Evolutionary conservation across 2,329 filamentous ascomycete genomes (phyloP), one percentile per base, ranked within the genome.

Genomic region (Colletotrichum brevisporum): DNA sequence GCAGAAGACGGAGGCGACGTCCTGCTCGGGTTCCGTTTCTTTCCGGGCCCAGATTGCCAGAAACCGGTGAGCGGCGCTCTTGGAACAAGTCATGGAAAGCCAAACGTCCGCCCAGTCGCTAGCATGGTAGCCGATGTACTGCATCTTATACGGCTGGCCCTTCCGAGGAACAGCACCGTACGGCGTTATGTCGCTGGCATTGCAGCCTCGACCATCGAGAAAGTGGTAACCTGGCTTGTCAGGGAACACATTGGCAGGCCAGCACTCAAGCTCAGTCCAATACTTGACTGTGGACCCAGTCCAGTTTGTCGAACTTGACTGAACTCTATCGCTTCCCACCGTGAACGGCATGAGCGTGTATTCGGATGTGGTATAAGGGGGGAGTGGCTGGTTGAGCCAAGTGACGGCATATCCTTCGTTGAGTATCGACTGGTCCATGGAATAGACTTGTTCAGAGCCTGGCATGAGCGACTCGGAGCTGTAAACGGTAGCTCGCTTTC

Each of bases 361-460:
- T 0, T 85, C 74, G 0, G 75, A 31, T 0, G 82, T 81, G 39
- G 83, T 87, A 60, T 83, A 89, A 0, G 75, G 41, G 0, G 85
- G 85, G 0, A 82, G 73, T 0, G 75, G 74, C 16, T 88, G 85
- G 0, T 81, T 80, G 0, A 88, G 76, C 81, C 83, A 85, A 0
- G 78, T 77, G 0, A 86, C 80, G 0, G 81, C 83, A 61, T 86
- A 87, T 0, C 82, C 82, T 0, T 78, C 81, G 9, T 86, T 83
- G 0, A 84, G 71, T 12, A 86, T 80, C 0, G 78, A 73, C 0
- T 77, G 72, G 1, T 80, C 78, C 0, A 87, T 31, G 0, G 71
- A n/a, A n/a, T n/a, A n/a, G n/a, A n/a, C n/a, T n/a, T n/a, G n/a
- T n/a, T n/a, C n/a, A n/a, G n/a, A n/a, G n/a, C n/a, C n/a, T n/a